Percentiles rank a stretch among this genome's conserved stretches.
These are phyloP conservation scores for Colletotrichum filicis DNA, from an alignment of 2,329 filamentous ascomycete genomes.

Conservation along the genomic window DNA sequence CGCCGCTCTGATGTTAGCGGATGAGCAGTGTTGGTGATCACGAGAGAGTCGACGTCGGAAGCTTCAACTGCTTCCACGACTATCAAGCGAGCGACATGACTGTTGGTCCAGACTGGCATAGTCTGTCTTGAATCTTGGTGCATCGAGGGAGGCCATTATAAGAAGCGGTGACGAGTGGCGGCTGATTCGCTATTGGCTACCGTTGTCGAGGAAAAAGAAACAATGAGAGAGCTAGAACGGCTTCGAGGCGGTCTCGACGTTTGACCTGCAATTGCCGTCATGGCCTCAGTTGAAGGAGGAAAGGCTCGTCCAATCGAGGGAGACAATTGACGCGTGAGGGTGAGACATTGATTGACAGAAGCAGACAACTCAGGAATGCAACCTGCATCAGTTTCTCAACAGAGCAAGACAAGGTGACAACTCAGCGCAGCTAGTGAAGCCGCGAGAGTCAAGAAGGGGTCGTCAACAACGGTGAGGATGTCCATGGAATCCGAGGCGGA, in stretches of 20 bases:
- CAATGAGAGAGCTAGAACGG: not conserved
- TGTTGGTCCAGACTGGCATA: not conserved
- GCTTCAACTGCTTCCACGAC: slow-evolving; percentile 6
- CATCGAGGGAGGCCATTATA: slow-evolving; percentile 4
- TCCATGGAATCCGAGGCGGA: not conserved
- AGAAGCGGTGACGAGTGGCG: slow-evolving; percentile 27
- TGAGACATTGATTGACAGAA: slow-evolving; percentile 22
- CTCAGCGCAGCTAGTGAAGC: not conserved
- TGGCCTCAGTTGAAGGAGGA: slow-evolving; percentile 1
- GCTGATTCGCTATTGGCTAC: not conserved
- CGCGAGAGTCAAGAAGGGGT: not conserved
- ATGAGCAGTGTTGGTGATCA: slow-evolving; percentile 9
- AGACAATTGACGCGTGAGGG: slow-evolving; percentile 2
- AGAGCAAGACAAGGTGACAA: not conserved
- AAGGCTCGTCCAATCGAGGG: slow-evolving; percentile 14
- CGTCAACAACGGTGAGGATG: not conserved
- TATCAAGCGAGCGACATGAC: slow-evolving; percentile 3
- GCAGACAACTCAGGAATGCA: not conserved
- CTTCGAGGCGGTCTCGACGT: not conserved
- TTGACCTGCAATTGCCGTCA: not conserved
- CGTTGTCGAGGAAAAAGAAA: slow-evolving; percentile 1
- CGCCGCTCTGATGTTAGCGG: not conserved
- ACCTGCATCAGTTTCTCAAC: slow-evolving; percentile 5
- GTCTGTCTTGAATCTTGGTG: slow-evolving; percentile 2
- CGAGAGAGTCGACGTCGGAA: slow-evolving; percentile 4